These are phyloP conservation scores for Pseudogymnoascus sp. DNA, from an alignment of 2,329 filamentous ascomycete genomes.

Conservation along the genomic window DNA sequence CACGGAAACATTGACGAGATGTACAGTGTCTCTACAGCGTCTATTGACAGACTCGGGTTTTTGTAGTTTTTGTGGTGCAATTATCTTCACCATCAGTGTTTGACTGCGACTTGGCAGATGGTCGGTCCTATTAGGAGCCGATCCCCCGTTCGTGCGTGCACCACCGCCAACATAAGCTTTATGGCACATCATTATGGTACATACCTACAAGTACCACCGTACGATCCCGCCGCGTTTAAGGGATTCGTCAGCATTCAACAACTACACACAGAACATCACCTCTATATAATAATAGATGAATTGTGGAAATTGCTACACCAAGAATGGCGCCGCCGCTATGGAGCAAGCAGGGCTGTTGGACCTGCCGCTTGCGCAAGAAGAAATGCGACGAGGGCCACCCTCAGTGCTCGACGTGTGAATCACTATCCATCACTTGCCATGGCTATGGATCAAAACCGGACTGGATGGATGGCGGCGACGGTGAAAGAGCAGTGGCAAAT, in stretches of 20 bases:
- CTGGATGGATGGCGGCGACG: slow-evolving; percentile 24
- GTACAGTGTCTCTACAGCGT: too few species aligned
- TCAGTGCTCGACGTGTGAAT: slow-evolving; percentile 53
- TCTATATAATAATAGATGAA: not conserved
- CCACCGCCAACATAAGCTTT: not conserved
- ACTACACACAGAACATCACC: not conserved
- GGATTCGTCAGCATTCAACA: not conserved
- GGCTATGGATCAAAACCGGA: slow-evolving; percentile 37
- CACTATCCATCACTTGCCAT: slow-evolving; percentile 51
- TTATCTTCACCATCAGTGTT: not conserved
- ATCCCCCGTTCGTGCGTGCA: not conserved
- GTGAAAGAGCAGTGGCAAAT: slow-evolving; percentile 42
- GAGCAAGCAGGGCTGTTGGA: slow-evolving; percentile 49
- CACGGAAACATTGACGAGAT: too few species aligned
- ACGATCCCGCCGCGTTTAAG: not conserved
- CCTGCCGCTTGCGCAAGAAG: slow-evolving; percentile 56
- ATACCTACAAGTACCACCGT: not conserved
- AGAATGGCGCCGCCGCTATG: slow-evolving; percentile 19
- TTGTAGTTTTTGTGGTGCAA: too few species aligned
- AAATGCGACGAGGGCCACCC: slow-evolving; percentile 59
- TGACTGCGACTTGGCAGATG: not conserved
- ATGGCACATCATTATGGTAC: not conserved
- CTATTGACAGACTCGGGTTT: too few species aligned
- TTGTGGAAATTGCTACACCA: not conserved
- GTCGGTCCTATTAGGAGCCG: not conserved